Evolutionary conservation across 352 stramenopile species (phyloP).

Genomic region (Phytophthora megakarya): DNA sequence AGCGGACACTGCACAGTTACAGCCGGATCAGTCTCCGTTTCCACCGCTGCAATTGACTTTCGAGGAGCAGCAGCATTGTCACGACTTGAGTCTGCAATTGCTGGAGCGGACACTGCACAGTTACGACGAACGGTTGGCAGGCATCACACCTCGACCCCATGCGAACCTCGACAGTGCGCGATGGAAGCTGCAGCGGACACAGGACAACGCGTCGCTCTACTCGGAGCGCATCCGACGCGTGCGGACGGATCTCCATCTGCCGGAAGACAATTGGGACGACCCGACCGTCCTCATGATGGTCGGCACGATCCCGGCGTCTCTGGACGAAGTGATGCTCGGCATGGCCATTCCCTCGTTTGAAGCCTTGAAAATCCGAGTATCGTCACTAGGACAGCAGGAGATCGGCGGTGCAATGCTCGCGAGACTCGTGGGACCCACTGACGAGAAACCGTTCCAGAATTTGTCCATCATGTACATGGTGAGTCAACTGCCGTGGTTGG

Average conservation of each 20-base stretch:
- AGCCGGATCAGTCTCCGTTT: conserved; percentile 43
- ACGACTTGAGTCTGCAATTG: conserved; percentile 39
- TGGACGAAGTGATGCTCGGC: conserved; percentile 73
- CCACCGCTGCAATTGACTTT: conserved; percentile 32
- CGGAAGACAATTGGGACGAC: conserved; percentile 37
- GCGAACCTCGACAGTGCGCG: conserved; percentile 36
- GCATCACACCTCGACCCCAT: conserved; percentile 28
- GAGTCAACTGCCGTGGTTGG: conserved; percentile 39
- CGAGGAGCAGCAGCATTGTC: conserved; percentile 40
- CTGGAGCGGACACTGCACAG: conserved; percentile 44
- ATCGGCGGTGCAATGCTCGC: conserved; percentile 56
- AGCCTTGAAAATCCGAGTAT: conserved; percentile 40
- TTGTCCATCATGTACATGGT: conserved; percentile 56
- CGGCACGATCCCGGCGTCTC: conserved; percentile 43
- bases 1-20: conserved; percentile 44
- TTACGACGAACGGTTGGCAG: conserved; percentile 39
- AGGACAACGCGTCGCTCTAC: conserved; percentile 41
- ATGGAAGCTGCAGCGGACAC: conserved; percentile 45
- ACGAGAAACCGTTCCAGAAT: conserved; percentile 48
- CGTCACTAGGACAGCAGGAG: conserved; percentile 31
- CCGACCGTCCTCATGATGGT: conserved; percentile 45
- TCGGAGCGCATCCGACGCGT: conserved; percentile 35
- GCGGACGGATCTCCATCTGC: conserved; percentile 33
- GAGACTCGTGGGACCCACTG: conserved; percentile 46
- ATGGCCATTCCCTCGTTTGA: conserved; percentile 47